These are phyloP conservation scores for Colletotrichum somersetense DNA, from an alignment of 2,329 filamentous ascomycete genomes.

Conservation along the genomic window DNA sequence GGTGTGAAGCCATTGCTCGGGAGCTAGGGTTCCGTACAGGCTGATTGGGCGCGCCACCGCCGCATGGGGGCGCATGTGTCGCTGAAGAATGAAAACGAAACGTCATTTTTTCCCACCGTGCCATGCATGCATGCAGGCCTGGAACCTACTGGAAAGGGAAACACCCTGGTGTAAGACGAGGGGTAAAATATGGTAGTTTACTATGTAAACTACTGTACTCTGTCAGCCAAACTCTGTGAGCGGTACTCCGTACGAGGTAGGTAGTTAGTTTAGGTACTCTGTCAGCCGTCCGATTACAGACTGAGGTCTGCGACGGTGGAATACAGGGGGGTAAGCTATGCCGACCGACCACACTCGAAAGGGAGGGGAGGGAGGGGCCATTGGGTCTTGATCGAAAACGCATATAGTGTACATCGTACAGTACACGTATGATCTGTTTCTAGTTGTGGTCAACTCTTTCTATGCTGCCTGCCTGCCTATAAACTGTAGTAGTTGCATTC, in stretches of 20 bases:
- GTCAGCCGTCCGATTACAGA: background rate
- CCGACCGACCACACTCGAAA: background rate
- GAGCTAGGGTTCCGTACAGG: background rate
- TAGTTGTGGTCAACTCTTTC: background rate
- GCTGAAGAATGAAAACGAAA: constrained; percentile 20
- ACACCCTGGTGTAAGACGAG: background rate
- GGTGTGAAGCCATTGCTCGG: background rate
- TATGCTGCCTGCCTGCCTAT: no score
- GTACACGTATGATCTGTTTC: background rate
- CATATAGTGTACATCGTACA: background rate
- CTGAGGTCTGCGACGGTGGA: background rate
- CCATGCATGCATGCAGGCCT: background rate
- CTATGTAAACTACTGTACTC: background rate
- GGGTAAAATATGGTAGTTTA: background rate
- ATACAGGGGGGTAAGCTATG: background rate
- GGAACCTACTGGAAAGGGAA: constrained; percentile 8
- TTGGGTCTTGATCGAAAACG: background rate
- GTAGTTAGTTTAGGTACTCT: background rate
- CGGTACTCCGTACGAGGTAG: no score
- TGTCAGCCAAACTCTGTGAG: background rate
- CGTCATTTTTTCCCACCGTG: constrained; percentile 12
- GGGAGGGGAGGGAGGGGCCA: background rate
- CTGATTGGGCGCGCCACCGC: background rate
- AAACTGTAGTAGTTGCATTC: background rate
- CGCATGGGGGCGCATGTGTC: background rate